Evolutionary conservation across 78 protist genomes (phyloP).

Genomic region (Chrysochromulina parva): DNA sequence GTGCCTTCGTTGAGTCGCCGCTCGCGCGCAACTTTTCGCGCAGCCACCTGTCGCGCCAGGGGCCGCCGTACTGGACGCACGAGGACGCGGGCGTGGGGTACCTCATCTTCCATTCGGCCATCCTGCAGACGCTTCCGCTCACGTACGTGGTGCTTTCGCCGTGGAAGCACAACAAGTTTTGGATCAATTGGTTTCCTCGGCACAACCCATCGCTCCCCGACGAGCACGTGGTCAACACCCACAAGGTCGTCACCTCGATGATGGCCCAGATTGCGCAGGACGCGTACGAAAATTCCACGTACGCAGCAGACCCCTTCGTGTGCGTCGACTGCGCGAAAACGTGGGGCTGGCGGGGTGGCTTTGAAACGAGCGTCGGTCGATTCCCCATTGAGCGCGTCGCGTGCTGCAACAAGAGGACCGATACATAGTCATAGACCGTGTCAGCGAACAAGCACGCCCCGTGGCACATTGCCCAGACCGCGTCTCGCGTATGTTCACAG

Average conservation of each 20-base stretch:
- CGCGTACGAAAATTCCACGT: background rate
- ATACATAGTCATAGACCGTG: too few relatives aligned
- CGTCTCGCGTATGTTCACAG: too few relatives aligned
- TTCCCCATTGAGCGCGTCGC: background rate
- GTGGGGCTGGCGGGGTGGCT: background rate
- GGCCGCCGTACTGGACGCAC: too few relatives aligned
- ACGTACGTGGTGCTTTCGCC: background rate
- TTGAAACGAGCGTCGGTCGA: background rate
- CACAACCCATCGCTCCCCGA: background rate
- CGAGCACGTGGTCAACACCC: background rate
- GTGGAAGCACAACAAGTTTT: background rate
- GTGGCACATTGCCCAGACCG: too few relatives aligned
- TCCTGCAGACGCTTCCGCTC: background rate
- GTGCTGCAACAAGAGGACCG: background rate
- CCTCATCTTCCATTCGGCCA: too few relatives aligned
- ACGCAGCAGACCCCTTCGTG: background rate
- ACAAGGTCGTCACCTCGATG: background rate
- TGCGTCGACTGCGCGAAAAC: background rate
- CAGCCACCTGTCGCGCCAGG: too few relatives aligned
- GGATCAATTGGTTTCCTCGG: background rate
- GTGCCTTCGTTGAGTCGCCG: too few relatives aligned
- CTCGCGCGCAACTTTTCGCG: too few relatives aligned
- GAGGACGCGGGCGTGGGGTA: too few relatives aligned
- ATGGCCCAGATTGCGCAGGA: background rate
- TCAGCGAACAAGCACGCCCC: too few relatives aligned